These are phyloP conservation scores for Chondrus crispus DNA, from an alignment of 23 red algal genomes.

Conservation along the genomic window DNA sequence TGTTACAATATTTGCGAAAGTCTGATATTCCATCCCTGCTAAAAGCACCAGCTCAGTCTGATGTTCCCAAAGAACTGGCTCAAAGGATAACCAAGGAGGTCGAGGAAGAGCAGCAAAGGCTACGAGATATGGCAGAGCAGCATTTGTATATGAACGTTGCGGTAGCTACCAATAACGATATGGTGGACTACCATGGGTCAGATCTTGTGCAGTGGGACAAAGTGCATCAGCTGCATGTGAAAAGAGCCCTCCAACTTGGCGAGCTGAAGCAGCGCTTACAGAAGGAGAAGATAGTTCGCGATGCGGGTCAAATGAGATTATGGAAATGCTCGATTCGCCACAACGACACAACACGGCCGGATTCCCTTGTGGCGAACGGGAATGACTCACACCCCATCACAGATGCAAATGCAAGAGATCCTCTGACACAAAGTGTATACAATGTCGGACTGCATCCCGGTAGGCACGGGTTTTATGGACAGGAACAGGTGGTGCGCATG, in stretches of 20 bases:
- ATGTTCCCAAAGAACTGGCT: constrained; percentile 70
- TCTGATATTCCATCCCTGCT: constrained; percentile 45
- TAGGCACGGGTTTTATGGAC: constrained; percentile 31
- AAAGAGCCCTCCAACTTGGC: constrained; percentile 37
- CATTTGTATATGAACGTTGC: constrained; percentile 86
- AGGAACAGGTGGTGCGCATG: constrained; percentile 59
- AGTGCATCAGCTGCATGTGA: constrained; percentile 53
- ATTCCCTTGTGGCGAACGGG: constrained; percentile 75
- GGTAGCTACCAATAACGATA: constrained; percentile 52
- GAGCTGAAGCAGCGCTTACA: constrained; percentile 70
- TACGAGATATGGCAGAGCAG: constrained; percentile 74
- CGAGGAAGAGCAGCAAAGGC: constrained; percentile 74
- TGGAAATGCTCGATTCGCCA: constrained; percentile 72
- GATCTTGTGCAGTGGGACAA: constrained; percentile 77
- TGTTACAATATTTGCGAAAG: constrained; percentile 96
- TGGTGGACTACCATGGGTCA: constrained; percentile 51
- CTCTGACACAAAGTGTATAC: constrained; percentile 37
- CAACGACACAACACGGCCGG: constrained; percentile 74
- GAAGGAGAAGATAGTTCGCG: constrained; percentile 50
- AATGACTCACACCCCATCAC: constrained; percentile 57
- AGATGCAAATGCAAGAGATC: constrained; percentile 33
- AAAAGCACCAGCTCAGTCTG: constrained; percentile 29
- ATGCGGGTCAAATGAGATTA: constrained; percentile 48
- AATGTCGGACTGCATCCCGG: constrained; percentile 27
- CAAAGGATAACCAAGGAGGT: constrained; percentile 73